Evolutionary conservation across 2,329 filamentous ascomycete genomes (phyloP).

Genomic region (Phialocephala sp.): DNA sequence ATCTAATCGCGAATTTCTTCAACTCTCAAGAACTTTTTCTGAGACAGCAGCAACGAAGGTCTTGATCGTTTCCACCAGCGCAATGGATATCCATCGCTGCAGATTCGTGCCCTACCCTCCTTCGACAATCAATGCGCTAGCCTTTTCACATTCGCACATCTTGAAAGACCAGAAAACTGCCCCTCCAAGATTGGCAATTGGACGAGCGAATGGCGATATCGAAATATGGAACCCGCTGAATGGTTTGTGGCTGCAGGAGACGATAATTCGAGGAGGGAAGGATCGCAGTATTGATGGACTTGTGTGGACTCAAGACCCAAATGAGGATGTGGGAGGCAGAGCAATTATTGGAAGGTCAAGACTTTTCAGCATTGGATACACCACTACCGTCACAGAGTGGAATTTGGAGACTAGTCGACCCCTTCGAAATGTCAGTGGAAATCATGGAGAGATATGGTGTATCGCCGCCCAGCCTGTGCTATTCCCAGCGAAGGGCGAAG

Average conservation of each 20-base stretch:
- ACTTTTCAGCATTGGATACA: slow-evolving; percentile 96
- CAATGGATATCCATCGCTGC: slow-evolving; percentile 96
- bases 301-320: slow-evolving; percentile 87
- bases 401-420: slow-evolving; percentile 81
- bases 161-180: slow-evolving; percentile 57
- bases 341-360: slow-evolving; percentile 74
- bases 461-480: slow-evolving; percentile 78
- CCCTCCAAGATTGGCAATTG: slow-evolving; percentile 81
- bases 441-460: slow-evolving; percentile 97
- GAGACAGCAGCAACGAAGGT: neutral
- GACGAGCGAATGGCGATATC: slow-evolving; percentile 92
- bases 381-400: slow-evolving; percentile 93
- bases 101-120: slow-evolving; percentile 94
- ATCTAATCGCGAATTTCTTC: slow-evolving; percentile 21
- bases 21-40: slow-evolving; percentile 29
- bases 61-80: slow-evolving; percentile 24
- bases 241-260: slow-evolving; percentile 84
- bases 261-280: slow-evolving; percentile 80
- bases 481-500: slow-evolving; percentile 27
- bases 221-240: slow-evolving; percentile 94
- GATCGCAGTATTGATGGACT: slow-evolving; percentile 89
- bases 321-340: slow-evolving; percentile 68
- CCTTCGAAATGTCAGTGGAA: slow-evolving; percentile 83
- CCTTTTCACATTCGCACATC: slow-evolving; percentile 80
- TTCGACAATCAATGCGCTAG: slow-evolving; percentile 90